Percentiles rank a stretch among this genome's conserved stretches.
These are phyloP conservation scores for Beauveria scarabaeidicola DNA, from an alignment of 2,329 filamentous ascomycete species.

Conservation along the genomic window DNA sequence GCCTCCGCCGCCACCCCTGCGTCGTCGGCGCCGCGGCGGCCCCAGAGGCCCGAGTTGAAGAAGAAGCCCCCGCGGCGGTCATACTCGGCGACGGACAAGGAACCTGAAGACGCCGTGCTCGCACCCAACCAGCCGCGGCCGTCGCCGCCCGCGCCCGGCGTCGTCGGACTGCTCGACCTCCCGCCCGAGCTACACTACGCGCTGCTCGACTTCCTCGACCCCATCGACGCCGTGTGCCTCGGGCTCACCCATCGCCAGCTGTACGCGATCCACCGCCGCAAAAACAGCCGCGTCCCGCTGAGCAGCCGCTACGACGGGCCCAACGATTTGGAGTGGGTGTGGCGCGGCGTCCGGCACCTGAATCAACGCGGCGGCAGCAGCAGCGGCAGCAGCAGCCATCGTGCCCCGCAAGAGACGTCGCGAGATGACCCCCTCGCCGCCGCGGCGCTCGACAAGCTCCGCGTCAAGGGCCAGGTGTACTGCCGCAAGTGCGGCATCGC, in stretches of 20 bases:
- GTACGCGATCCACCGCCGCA: constrained; percentile 48
- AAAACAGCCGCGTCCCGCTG: constrained; percentile 49
- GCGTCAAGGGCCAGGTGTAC: constrained; percentile 50
- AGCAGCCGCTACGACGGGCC: constrained; percentile 49
- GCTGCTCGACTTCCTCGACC: constrained; percentile 55
- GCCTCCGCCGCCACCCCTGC: constrained; percentile 10
- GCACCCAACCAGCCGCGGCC: constrained; percentile 38
- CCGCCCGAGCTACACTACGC: constrained; percentile 52
- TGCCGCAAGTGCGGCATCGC: constrained; percentile 54
- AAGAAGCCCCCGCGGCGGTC: constrained; percentile 44
- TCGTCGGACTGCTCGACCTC: constrained; percentile 36
- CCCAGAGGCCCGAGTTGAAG: constrained; percentile 14
- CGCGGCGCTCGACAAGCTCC: constrained; percentile 34
- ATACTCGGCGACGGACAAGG: constrained; percentile 53
- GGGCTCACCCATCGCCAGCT: constrained; percentile 50
- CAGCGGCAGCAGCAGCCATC: not conserved
- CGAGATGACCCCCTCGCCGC: too few relatives aligned
- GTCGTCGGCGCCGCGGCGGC: not conserved
- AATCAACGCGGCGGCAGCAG: constrained; percentile 20
- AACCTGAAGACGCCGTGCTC: constrained; percentile 33
- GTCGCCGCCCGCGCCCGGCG: constrained; percentile 27
- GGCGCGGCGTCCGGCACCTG: constrained; percentile 45
- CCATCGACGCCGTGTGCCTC: constrained; percentile 55
- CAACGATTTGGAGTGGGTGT: constrained; percentile 56
- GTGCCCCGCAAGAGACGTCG: too few relatives aligned